Base-by-base conservation (phyloP, 1,284 basidiomycete species). In the Mrakiaceae sp. region DNA sequence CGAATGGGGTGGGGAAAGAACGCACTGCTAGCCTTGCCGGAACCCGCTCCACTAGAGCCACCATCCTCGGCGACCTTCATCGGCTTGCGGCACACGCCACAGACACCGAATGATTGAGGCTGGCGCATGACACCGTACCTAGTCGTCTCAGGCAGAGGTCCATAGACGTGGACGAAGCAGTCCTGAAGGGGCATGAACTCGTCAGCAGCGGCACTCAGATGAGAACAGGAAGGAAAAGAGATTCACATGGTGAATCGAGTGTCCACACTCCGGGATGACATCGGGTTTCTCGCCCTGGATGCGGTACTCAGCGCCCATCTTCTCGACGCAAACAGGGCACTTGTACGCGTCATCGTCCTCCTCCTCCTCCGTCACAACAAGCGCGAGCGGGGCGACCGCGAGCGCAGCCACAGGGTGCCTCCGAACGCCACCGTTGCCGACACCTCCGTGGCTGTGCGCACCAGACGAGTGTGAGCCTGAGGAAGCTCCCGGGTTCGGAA, bases 231-330 rank as follows among this genome's bases (percentile, higher is more conserved):
- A 58, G 27, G 27, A 27, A 27, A 27, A 27, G 27, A 51, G 6
- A 78, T 83, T 73, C 69, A 90, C 90, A 79, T 96, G 88, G 77
- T 96, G 95, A 40, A 98, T 83, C 9, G 90, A 87, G 78, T 98
- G 95, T n/a, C 95, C 93, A 71, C 95, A 98, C 72, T 91, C 87
- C 44, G 95, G 95, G 42, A 96, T 87, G 65, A 98, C 88, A 73
- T 97, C 93, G 1, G 94, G 90, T 74, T 95, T 97, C 78, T 98
- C 95, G 14, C 95, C 94, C 0, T 86, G 89, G 27, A 92, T 79
- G 68, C 76, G 67, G 58, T 70, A 77, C 0, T 71, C 72, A 42
- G 73, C 75, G 65, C 69, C 72, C 65, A 78, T 64, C 58, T 72
- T 73, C 65, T 77, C 76, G 12, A 74, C 73, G 66, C 77, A 78